Conservation (phyloP, 139 green algal genomes). For the Coccomyxa sp. region DNA sequence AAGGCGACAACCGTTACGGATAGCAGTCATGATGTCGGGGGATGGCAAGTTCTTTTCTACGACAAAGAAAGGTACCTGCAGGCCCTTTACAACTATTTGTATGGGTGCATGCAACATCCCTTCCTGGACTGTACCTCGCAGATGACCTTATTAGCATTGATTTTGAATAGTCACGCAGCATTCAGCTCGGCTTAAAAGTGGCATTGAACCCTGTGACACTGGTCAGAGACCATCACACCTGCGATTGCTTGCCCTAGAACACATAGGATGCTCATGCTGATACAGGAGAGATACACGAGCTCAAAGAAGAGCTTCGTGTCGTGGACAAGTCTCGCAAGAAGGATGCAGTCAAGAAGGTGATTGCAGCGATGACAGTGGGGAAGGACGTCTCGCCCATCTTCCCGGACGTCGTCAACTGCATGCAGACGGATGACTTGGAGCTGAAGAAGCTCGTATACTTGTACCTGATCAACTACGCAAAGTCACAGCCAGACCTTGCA, state of each 20-base stretch:
- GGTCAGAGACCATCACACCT: neutral
- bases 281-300: constrained; percentile 93
- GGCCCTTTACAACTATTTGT: neutral
- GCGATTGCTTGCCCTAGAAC: neutral
- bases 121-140: neutral
- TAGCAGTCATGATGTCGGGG: neutral
- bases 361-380: constrained; percentile 97
- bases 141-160: neutral
- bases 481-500: constrained; percentile 95
- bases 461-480: constrained; percentile 99
- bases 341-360: constrained; percentile 95
- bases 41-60: constrained; percentile 84
- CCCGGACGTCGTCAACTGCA: constrained; percentile 97
- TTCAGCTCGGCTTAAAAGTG: neutral
- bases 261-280: neutral
- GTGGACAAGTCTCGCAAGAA: constrained; percentile 89
- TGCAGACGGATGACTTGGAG: constrained; percentile 89
- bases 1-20: too few relatives aligned
- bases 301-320: constrained; percentile 88
- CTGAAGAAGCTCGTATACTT: constrained; percentile 99
- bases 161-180: neutral
- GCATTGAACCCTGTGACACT: too few relatives aligned
- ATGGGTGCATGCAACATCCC: neutral
- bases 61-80: constrained; percentile 84
- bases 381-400: constrained; percentile 96